These are phyloP conservation scores for Scutellaria barbata DNA, from an alignment of 257 asterid genomes.

Conservation along the genomic window DNA sequence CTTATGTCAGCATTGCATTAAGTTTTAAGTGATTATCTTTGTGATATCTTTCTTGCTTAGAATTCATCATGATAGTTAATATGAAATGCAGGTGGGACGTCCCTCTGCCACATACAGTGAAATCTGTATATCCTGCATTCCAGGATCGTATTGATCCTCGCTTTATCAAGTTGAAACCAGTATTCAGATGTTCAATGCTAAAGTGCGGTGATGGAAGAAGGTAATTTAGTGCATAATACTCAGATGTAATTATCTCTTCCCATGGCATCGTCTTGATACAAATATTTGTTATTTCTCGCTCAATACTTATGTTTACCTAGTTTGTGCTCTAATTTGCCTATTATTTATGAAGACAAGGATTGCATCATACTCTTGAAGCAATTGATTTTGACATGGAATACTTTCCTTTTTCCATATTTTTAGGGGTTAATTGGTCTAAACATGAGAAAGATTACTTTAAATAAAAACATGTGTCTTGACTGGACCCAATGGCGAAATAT, in stretches of 20 bases:
- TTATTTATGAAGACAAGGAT: neutral
- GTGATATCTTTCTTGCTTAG: constrained; percentile 5
- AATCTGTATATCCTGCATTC: constrained; percentile 58
- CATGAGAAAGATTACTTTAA: neutral
- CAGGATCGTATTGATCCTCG: constrained; percentile 88
- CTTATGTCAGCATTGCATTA: constrained; percentile 29
- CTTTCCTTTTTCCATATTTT: neutral
- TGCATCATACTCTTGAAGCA: constrained; percentile 14
- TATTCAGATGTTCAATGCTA: constrained; percentile 79
- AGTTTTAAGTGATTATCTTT: constrained; percentile 23
- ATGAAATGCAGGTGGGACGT: constrained; percentile 88
- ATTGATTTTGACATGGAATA: constrained; percentile 2
- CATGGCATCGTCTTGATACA: constrained; percentile 4
- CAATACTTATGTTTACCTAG: neutral
- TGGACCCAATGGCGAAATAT: too few species aligned
- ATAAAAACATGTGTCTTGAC: too few species aligned
- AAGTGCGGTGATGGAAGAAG: constrained; percentile 78
- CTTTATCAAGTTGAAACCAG: constrained; percentile 81
- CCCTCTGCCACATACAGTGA: constrained; percentile 76
- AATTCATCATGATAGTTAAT: constrained; percentile 31
- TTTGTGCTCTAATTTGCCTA: neutral
- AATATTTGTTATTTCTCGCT: neutral
- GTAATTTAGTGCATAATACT: constrained; percentile 43
- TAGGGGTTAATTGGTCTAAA: too few species aligned
- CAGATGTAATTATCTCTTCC: neutral